A percentile compares a stretch with the other conserved stretches of the same genome.
Evolutionary conservation across 371 early-diverging fungal species (phyloP).

Genomic region (Dichotomocladium elegans): DNA sequence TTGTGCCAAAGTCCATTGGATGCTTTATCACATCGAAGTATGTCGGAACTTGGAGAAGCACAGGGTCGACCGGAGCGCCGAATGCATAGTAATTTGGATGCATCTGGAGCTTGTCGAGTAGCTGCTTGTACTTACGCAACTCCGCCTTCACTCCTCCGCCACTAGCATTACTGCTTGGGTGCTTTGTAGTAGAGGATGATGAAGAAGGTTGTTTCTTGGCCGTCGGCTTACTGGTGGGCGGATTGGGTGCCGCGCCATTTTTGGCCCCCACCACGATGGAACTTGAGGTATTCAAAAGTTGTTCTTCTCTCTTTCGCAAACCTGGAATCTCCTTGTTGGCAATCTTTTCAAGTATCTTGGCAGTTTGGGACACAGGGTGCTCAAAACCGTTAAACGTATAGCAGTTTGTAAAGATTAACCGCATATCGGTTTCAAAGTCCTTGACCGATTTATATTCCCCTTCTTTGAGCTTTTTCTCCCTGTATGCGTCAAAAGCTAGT

Average conservation of each 20-base stretch:
- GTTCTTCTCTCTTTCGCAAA: slow-evolving; percentile 24
- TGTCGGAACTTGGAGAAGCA: slow-evolving; percentile 16
- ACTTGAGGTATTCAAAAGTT: slow-evolving; percentile 4
- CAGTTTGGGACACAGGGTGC: slow-evolving; percentile 64
- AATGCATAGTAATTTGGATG: slow-evolving; percentile 25
- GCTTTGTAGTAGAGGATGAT: not conserved
- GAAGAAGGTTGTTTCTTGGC: not conserved
- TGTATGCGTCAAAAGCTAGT: slow-evolving; percentile 41
- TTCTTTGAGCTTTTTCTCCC: slow-evolving; percentile 62
- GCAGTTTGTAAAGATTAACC: slow-evolving; percentile 85
- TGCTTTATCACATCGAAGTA: slow-evolving; percentile 73
- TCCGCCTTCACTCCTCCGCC: slow-evolving; percentile 14
- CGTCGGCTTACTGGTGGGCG: not conserved
- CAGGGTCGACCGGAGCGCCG: slow-evolving; percentile 20
- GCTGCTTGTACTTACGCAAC: slow-evolving; percentile 24
- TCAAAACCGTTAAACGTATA: slow-evolving; percentile 80
- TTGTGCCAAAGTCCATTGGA: slow-evolving; percentile 39
- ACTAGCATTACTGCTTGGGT: not conserved
- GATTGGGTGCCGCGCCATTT: not conserved
- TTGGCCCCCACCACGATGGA: no score
- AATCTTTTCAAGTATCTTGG: slow-evolving; percentile 46
- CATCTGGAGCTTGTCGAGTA: slow-evolving; percentile 22
- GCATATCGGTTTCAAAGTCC: slow-evolving; percentile 70
- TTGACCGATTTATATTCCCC: slow-evolving; percentile 51
- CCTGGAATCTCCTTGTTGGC: slow-evolving; percentile 46